Evolutionary conservation across 2,329 filamentous ascomycete species (phyloP).

Genomic region (Hypoxylon rubiginosum): DNA sequence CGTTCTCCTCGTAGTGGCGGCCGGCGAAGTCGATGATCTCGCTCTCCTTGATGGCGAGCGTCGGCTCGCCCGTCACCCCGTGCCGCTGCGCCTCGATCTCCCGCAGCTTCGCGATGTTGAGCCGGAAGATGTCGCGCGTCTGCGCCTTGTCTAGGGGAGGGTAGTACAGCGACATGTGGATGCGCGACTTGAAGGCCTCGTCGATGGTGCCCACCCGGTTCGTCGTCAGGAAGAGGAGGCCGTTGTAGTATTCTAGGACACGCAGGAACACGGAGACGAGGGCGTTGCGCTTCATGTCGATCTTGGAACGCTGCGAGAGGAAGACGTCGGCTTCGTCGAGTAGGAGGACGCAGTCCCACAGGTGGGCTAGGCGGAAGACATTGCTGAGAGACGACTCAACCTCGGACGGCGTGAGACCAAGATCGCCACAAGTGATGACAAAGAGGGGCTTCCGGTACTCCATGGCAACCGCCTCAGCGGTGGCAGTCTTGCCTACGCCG

Average conservation of each 20-base stretch:
- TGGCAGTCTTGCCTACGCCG: slow-evolving; percentile 64
- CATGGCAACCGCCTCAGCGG: slow-evolving; percentile 60
- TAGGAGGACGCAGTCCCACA: slow-evolving; percentile 51
- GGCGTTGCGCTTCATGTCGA: slow-evolving; percentile 54
- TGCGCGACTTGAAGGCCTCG: slow-evolving; percentile 59
- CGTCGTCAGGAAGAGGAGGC: slow-evolving; percentile 60
- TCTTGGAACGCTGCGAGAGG: slow-evolving; percentile 48
- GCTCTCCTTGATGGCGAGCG: slow-evolving; percentile 52
- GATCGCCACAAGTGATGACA: slow-evolving; percentile 64
- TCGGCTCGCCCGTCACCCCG: slow-evolving; percentile 54
- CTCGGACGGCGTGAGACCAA: slow-evolving; percentile 57
- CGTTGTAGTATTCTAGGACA: slow-evolving; percentile 57
- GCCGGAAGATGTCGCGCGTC: slow-evolving; percentile 58
- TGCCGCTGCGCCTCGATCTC: slow-evolving; percentile 55
- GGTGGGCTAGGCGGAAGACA: slow-evolving; percentile 58
- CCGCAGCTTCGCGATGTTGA: slow-evolving; percentile 56
- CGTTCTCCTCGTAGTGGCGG: slow-evolving; percentile 52
- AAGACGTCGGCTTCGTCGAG: too few relatives aligned
- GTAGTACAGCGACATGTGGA: slow-evolving; percentile 56
- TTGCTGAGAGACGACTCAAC: slow-evolving; percentile 59
- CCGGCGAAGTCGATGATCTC: slow-evolving; percentile 56
- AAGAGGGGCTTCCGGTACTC: slow-evolving; percentile 61
- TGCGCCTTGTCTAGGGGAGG: slow-evolving; percentile 56
- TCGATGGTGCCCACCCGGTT: slow-evolving; percentile 60
- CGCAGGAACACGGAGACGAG: slow-evolving; percentile 57